phyloP scores from a whole-genome alignment of 371 early-diverging fungal genomes.

The Zychaea mexicana region DNA sequence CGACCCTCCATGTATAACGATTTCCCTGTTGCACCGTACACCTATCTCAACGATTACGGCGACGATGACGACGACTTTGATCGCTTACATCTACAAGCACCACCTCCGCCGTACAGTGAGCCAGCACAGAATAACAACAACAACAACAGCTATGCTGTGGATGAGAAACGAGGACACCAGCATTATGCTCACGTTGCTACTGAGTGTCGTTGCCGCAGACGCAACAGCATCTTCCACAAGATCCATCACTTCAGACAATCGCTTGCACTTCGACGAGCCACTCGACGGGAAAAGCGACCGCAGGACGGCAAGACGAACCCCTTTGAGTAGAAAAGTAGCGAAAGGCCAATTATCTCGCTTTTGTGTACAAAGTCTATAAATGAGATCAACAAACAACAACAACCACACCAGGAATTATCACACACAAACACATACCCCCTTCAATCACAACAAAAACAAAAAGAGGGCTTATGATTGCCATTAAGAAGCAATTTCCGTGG shows the following conservation, averaged over 20 bases:
- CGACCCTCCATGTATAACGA: not conserved
- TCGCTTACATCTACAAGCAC: not conserved
- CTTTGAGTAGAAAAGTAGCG: not conserved
- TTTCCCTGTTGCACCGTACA: not conserved
- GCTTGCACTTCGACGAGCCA: not conserved
- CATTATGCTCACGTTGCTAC: not conserved
- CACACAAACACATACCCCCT: not conserved
- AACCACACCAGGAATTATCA: not conserved
- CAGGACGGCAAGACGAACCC: slow-evolving; percentile 20
- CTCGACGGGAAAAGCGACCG: slow-evolving; percentile 10
- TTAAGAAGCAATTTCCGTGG: not conserved
- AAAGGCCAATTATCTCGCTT: too few relatives aligned
- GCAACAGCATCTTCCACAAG: not conserved
- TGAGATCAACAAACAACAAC: too few relatives aligned
- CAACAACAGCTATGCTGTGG: too few relatives aligned
- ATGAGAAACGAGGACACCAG: not conserved
- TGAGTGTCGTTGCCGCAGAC: not conserved
- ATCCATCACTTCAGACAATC: slow-evolving; percentile 4
- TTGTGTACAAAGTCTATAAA: not conserved
- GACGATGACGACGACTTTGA: not conserved
- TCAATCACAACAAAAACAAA: too few relatives aligned
- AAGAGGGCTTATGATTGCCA: too few relatives aligned
- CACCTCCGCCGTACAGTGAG: not conserved
- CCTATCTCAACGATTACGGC: not conserved
- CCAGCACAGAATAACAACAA: not conserved